Base-by-base conservation (phyloP, 2,329 filamentous ascomycete genomes). In the Exophiala sp. region DNA sequence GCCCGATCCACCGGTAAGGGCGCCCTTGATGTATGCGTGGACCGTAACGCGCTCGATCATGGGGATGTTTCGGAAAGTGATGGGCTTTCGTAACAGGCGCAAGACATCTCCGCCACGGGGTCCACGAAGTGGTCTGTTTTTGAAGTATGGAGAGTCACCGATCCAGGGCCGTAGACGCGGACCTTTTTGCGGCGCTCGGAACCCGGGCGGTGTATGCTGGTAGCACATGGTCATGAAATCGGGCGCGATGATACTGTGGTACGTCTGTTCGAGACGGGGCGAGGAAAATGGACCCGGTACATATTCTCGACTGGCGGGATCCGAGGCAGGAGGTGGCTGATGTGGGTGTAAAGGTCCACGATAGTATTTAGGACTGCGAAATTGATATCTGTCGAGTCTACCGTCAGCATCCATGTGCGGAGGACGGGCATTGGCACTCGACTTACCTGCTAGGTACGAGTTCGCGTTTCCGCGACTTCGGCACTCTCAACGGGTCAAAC, bases 261-360 rank as follows among this genome's bases (percentile, higher is more conserved):
- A 96, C 42, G 91, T 96, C 69, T 97, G 88, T 70, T 88, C 83
- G 52, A 96, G 78, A 47, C 93, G 86, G 10, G 91, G 86, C 43
- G 86, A 76, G 64, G 84, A 86, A 76, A 97, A 98, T 1, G 93
- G 93, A 0, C 93, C 93, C 0, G 93, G 90, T 21, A 86, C 76
- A 68, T 93, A 98, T 65, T 88, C 77, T 65, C 93, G 85, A 52
- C 93, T 95, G 22, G 85, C 79, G 1, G 90, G 90, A 63, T 96
- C 87, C 56, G 90, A 93, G 44, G 83, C 79, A 32, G 82, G 78
- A n/a, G 88, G 91, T 52, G 88, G 86, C 72, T 95, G 88, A 63
- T 96, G 82, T 43, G 93, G 93, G 67, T 97, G 90, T 19, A 97
- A 77, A 57, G 90, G 90, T 49, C 93, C 93, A 64, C 91, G 87